Base-by-base conservation (phyloP, 2,329 filamentous ascomycete species). In the Amesomyces nigricolor region DNA sequence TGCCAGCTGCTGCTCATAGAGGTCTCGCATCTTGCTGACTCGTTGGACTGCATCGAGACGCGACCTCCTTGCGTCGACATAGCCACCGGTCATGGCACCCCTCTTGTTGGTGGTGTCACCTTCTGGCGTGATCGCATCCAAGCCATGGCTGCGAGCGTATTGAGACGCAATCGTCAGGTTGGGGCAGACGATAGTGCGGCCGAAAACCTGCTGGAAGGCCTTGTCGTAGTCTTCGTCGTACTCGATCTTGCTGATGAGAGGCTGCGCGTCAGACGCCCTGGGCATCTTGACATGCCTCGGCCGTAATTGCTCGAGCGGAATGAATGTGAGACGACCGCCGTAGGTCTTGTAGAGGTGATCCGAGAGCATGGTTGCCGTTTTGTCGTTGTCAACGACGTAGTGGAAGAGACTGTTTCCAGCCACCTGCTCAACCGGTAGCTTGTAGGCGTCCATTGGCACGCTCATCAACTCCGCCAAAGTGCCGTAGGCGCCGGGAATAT, bases 91-190 rank as follows among this genome's bases (percentile, higher is more conserved):
- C 75, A 99, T 83, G 13, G 91, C 92, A 72, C 94, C 94, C 64
- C 92, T 88, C 74, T 95, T 96, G 73, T 96, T 95, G 1, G 91
- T 91, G 32, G 89, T 89, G 71, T 97, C 92, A 70, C 94, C 94
- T 55, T 97, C 91, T 3, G 89, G 88, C 0, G 94, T 99, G 62
- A 99, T 96, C 35, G 90, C 91, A 64, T 91, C 91, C 22, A 97
- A 85, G 16, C 88, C 88, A 65, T 97, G 92, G 64, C 88, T 95
- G 65, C 92, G 84, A 19, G 94, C 89, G 68, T 96, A 96, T 67
- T 96, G 91, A 11, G 88, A 83, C 47, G 91, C 94, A 56, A 96
- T 83, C 47, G 88, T 83, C 59, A 99, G 75, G 63, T 90, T 95
- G 2, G 92, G 91, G 63, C 94, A 97, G 54, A 99, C 87, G 51